Conservation (phyloP, 768 basidiomycete genomes). For the Collybia nuda region DNA sequence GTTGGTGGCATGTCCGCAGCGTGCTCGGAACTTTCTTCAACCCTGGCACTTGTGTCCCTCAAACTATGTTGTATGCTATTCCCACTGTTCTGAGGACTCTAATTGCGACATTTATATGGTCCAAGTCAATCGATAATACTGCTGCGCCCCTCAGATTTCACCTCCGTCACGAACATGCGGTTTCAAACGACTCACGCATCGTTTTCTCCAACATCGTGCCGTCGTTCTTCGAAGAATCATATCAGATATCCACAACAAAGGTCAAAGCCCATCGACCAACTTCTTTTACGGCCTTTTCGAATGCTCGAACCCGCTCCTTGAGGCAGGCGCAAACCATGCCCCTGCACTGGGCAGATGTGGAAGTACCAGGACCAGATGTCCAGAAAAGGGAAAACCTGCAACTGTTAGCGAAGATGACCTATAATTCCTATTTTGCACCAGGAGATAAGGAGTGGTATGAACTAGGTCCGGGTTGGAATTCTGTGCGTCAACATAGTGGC, state of each 20-base stretch:
- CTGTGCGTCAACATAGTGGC: slow-evolving; percentile 31
- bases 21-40: no score
- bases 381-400: slow-evolving; percentile 69
- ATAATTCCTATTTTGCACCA: slow-evolving; percentile 70
- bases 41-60: no score
- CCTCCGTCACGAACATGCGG: slow-evolving; percentile 64
- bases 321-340: slow-evolving; percentile 34
- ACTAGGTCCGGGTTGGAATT: slow-evolving; percentile 61
- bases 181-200: slow-evolving; percentile 51
- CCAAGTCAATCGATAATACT: slow-evolving; percentile 24
- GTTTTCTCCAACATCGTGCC: slow-evolving; percentile 55
- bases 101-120: slow-evolving; percentile 42
- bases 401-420: slow-evolving; percentile 85
- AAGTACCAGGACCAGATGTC: slow-evolving; percentile 71
- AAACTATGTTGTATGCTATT: slow-evolving; percentile 33
- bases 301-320: slow-evolving; percentile 36
- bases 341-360: slow-evolving; percentile 63
- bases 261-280: slow-evolving; percentile 46
- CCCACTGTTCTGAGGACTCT: slow-evolving; percentile 41
- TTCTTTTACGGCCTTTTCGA: slow-evolving; percentile 37
- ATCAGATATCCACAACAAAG: slow-evolving; percentile 37
- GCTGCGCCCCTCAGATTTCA: slow-evolving; percentile 48
- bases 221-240: slow-evolving; percentile 32
- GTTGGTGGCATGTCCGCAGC: no score
- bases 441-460: slow-evolving; percentile 70